Percentiles rank a stretch among this genome's conserved stretches.
These are phyloP conservation scores for Helotiales sp. DNA, from an alignment of 2,329 filamentous ascomycete species.

Conservation along the genomic window DNA sequence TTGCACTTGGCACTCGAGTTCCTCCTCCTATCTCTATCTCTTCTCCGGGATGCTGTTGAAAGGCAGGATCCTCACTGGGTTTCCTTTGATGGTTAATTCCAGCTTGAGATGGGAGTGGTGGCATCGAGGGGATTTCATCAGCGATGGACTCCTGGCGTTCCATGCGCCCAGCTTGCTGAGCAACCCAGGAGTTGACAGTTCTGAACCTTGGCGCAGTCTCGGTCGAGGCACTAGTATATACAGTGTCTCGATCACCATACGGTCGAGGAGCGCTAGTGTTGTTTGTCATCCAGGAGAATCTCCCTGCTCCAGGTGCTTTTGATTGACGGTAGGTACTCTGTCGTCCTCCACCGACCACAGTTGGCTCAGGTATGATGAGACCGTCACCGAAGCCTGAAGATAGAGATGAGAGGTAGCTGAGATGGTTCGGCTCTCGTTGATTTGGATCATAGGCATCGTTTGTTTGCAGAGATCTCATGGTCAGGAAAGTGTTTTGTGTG, in stretches of 20 bases:
- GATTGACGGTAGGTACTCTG: slow-evolving; percentile 25
- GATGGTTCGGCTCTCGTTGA: slow-evolving; percentile 25
- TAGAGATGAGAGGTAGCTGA: slow-evolving; percentile 54
- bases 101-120: slow-evolving; percentile 21
- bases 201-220: slow-evolving; percentile 52
- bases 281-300: slow-evolving; percentile 33
- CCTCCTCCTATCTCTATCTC: slow-evolving; percentile 30
- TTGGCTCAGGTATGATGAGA: slow-evolving; percentile 47
- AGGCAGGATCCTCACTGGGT: slow-evolving; percentile 31
- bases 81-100: slow-evolving; percentile 27
- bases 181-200: slow-evolving; percentile 63
- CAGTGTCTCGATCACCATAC: slow-evolving; percentile 31
- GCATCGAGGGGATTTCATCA: slow-evolving; percentile 33
- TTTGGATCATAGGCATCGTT: slow-evolving; percentile 26
- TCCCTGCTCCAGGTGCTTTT: slow-evolving; percentile 16
- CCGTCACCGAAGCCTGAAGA: slow-evolving; percentile 66
- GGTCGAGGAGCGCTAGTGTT: slow-evolving; percentile 12
- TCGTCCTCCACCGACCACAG: slow-evolving; percentile 12
- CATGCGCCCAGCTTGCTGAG: slow-evolving; percentile 59
- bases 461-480: slow-evolving; percentile 18
- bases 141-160: slow-evolving; percentile 46
- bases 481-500: slow-evolving; percentile 18
- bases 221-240: slow-evolving; percentile 33
- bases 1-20: slow-evolving; percentile 32
- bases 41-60: slow-evolving; percentile 34